A percentile compares a stretch with the other conserved stretches of the same genome.
These are phyloP conservation scores for Elaphomyces granulatus DNA, from an alignment of 495 filamentous ascomycete species.

Conservation along the genomic window DNA sequence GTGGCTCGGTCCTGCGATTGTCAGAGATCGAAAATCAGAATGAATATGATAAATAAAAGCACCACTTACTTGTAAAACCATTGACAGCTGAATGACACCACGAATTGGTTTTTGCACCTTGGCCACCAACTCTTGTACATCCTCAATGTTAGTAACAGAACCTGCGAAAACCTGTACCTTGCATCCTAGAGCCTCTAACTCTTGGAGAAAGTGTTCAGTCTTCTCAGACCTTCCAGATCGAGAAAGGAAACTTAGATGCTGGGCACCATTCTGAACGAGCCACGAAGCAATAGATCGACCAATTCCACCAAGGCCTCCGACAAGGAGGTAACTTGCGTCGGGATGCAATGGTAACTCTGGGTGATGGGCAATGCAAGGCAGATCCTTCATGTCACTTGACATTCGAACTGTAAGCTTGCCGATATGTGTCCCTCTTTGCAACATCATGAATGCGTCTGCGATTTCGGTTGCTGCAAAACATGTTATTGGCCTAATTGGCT, in stretches of 20 bases:
- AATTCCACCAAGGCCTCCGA: slow-evolving; percentile 32
- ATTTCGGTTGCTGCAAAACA: slow-evolving; percentile 20
- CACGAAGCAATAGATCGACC: slow-evolving; percentile 33
- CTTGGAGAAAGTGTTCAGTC: background rate
- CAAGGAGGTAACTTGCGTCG: slow-evolving; percentile 27
- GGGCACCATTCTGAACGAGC: slow-evolving; percentile 44
- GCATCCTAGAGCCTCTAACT: background rate
- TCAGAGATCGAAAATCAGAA: background rate
- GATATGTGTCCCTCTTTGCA: slow-evolving; percentile 30
- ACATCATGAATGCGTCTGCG: slow-evolving; percentile 23
- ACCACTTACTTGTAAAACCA: slow-evolving; percentile 23
- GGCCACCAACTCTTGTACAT: background rate
- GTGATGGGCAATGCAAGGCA: background rate
- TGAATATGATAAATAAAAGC: background rate
- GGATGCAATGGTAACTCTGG: slow-evolving; percentile 2
- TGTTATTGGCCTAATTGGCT: slow-evolving; percentile 19
- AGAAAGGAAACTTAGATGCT: slow-evolving; percentile 31
- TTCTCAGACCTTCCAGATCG: background rate
- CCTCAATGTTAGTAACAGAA: background rate
- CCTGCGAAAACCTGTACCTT: background rate
- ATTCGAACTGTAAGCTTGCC: slow-evolving; percentile 28
- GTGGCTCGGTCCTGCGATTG: background rate
- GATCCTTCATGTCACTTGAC: background rate
- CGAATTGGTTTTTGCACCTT: slow-evolving; percentile 14
- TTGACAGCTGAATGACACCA: slow-evolving; percentile 27